Base-by-base conservation (phyloP, 257 asterid species). In the Dorcoceras hygrometricum region DNA sequence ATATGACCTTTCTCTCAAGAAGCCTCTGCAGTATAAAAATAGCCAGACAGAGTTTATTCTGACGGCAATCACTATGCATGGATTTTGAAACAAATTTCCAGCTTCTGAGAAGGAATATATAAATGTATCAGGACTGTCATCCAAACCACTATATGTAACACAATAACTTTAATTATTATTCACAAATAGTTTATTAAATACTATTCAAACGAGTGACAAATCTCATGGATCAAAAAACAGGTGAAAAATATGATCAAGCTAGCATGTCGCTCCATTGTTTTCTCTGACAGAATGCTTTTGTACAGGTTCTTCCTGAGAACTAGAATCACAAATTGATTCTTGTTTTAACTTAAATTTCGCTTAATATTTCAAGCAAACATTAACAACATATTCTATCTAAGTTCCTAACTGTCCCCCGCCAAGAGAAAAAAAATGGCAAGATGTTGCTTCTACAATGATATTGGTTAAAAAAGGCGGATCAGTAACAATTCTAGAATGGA, bases 1-100 rank as follows among this genome's bases (percentile, higher is more conserved):
- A 93, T 69, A 88, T 77, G 73, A 93, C 96, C 79, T 85, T 86
- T 81, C 82, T 93, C 55, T 85, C 95, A 0, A 74, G 71, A 78
- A 93, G 97, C 82, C 99, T 88, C 99, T 93, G 78, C 68, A 65
- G 64, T 63, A 74, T n/a, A 51, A 64, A 28, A 73, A 10, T 28
- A 68, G 60, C 23, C 39, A 27, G 4, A 26, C 50, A 34, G 65
- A 66, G 46, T 64, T 59, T 68, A 4, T 57, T 65, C 46, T 43
- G 60, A 23, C 4, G 54, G 3, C 43, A 43, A 11, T 50, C 23
- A 68, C 57, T 67, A 31, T 26, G 70, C 54, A 25, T 23, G 25
- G 46, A 68, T 77, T 14, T 57, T 56, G 63, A 55, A 12, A 55
- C 31, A 43, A 36, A 10, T 65, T 57, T 46, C 59, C 65, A 48